Evolutionary conservation across 2,329 filamentous ascomycete genomes (phyloP), one percentile per base, ranked within the genome.

Genomic region (Orbilia quercus): DNA sequence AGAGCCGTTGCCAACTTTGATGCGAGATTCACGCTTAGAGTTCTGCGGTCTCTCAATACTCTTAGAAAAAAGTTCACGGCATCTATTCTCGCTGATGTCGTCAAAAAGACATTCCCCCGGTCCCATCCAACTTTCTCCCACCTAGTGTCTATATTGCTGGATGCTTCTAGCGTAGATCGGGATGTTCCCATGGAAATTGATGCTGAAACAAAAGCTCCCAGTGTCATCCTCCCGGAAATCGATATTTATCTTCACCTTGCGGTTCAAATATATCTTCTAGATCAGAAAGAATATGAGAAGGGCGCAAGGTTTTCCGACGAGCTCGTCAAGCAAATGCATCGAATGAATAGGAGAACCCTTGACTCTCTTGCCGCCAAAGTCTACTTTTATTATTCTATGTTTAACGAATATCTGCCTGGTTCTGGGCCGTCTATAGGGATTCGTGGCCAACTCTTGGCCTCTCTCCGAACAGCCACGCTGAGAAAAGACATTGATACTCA

Each of bases 401-500:
- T 98, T 84, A 92, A 90, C 83, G 95, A 99, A 85, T 60, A 5
- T 5, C 87, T 94, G 75, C 91, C 95, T 47, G 93, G 94, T 22
- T 97, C 93, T 58, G 90, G 92, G 64, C 90, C 92, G 2, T 88
- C 96, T 76, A 91, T 97, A 74, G 86, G 89, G 42, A 92, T 96
- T 79, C 90, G 95, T 71, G 91, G 93, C 64, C 90, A 89, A 75
- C 86, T 99, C 55, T 88, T 99, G 63, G 89, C 91, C 60, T 94
- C 93, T 16, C 88, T 99, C 71, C 88, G 95, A 79, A 98, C 94
- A 48, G 91, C 95, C n/a, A 95, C 98, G 25, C 85, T 99, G 75
- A 90, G 95, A 78, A 98, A 98, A 84, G 95, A 99, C 81, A 88
- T 92, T 76, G 95, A 99, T 79, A 97, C 91, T n/a, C 94, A 98